Evolutionary conservation across 495 filamentous ascomycete species (phyloP), one percentile per base, ranked within the genome.

Genomic region (Trichoderma gamsii): DNA sequence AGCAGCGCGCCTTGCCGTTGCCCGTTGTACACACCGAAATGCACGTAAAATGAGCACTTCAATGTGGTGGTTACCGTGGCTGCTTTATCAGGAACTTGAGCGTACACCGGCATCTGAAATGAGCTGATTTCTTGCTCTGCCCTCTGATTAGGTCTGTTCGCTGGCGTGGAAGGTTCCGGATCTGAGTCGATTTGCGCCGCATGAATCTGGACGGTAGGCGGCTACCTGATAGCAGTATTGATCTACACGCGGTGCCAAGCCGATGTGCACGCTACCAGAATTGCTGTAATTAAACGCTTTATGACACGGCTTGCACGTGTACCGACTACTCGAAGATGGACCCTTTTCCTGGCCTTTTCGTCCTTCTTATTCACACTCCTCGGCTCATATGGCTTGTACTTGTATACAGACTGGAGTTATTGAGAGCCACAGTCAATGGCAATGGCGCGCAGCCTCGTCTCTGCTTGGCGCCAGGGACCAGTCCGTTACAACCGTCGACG

Each of bases 151-250:
- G n/a, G n/a, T n/a, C n/a, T n/a, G n/a, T 32, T 16, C 27, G 56
- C 9, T 61, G 56, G 56, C 27, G 25, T 61, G 56, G 25, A 61
- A 61, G 56, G 23, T 61, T 23, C 56, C 56, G 56, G 56, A 61
- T 61, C 35, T 38, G 35, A 38, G 4, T 38, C 35, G 23, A 61
- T 61, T 25, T 61, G 56, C 27, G 11, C 6, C 3, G 56, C 56
- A 61, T 61, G 25, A 61, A 61, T 29, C 32, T 61, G 23, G 8
- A n/a, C 23, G 13, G 27, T 1, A 35, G 6, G 11, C 27, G 56
- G 27, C 23, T 16, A 29, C n/a, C 56, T 32, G 25, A 16, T 13
- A 61, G 56, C 56, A 61, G 56, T 13, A 32, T 29, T 61, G 56
- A 61, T 29, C 56, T 32, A 16, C 35, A 38, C 35, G 44, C 44